Conservation (phyloP, 2,329 filamentous ascomycete species). For the Calonectria henricotiae region DNA sequence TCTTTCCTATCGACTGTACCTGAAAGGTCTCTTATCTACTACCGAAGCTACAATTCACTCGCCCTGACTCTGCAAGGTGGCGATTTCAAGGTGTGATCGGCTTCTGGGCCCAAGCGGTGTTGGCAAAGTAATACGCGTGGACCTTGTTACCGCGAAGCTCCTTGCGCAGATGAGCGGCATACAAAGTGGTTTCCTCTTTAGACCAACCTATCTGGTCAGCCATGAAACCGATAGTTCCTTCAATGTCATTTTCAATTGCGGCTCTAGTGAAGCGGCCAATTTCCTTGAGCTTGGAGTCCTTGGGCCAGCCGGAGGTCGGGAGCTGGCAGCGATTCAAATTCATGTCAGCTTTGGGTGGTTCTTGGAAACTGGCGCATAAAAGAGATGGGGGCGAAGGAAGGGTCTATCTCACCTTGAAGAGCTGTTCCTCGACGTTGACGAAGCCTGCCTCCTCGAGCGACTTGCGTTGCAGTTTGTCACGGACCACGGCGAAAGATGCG, state of each 20-base stretch:
- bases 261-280: conserved; percentile 57
- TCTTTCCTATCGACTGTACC: no score
- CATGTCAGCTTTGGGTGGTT: not conserved
- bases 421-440: conserved; percentile 46
- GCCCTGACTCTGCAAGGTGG: not conserved
- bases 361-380: not conserved
- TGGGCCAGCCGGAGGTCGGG: conserved; percentile 62
- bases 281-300: conserved; percentile 55
- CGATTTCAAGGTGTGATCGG: conserved; percentile 18
- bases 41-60: no score
- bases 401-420: conserved; percentile 51
- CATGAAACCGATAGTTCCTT: conserved; percentile 54
- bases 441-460: conserved; percentile 55
- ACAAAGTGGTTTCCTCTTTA: conserved; percentile 53
- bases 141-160: conserved; percentile 46
- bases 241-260: conserved; percentile 56
- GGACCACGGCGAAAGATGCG: conserved; percentile 53
- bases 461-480: conserved; percentile 53
- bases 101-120: conserved; percentile 52
- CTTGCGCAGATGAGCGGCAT: conserved; percentile 54
- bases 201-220: conserved; percentile 57
- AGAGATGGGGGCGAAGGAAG: no score
- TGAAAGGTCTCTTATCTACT: no score
- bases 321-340: conserved; percentile 44
- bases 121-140: conserved; percentile 50